Percentiles rank a stretch among this genome's conserved stretches.
Conservation (phyloP, 805 yeast genomes). For the Saccharomycopsis sp. region DNA sequence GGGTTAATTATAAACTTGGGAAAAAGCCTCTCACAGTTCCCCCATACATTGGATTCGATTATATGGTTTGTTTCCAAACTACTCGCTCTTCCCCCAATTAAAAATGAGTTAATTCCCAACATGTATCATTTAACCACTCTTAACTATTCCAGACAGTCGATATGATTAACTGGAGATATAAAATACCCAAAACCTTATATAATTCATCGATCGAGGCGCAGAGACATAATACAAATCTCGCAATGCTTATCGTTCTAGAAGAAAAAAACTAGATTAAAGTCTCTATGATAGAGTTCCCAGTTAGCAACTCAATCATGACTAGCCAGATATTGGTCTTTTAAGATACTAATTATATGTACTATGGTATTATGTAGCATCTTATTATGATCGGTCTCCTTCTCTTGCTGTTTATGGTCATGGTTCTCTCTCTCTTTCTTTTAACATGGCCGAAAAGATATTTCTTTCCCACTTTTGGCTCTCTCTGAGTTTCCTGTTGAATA, state of each 20-base stretch:
- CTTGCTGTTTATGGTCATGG: not conserved
- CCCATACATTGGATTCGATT: not conserved
- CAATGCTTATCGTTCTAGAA: not conserved
- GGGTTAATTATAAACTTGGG: not conserved
- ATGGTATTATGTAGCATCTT: no score
- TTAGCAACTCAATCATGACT: not conserved
- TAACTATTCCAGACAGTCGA: no score
- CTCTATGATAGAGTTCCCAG: not conserved
- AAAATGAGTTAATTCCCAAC: not conserved
- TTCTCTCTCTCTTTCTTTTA: not conserved
- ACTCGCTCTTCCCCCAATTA: not conserved
- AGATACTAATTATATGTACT: not conserved
- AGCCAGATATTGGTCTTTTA: not conserved
- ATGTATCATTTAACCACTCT: not conserved
- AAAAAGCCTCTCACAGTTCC: not conserved
- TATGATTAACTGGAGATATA: not conserved
- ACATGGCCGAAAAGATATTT: not conserved
- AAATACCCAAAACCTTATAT: not conserved
- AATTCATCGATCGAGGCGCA: not conserved
- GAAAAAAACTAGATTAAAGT: not conserved
- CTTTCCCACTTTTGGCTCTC: not conserved
- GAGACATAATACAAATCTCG: not conserved
- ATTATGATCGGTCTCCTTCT: not conserved
- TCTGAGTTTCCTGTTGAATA: not conserved
- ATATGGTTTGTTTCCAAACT: not conserved